Evolutionary conservation across 495 filamentous ascomycete genomes (phyloP).

Genomic region (Annulohypoxylon stygium): DNA sequence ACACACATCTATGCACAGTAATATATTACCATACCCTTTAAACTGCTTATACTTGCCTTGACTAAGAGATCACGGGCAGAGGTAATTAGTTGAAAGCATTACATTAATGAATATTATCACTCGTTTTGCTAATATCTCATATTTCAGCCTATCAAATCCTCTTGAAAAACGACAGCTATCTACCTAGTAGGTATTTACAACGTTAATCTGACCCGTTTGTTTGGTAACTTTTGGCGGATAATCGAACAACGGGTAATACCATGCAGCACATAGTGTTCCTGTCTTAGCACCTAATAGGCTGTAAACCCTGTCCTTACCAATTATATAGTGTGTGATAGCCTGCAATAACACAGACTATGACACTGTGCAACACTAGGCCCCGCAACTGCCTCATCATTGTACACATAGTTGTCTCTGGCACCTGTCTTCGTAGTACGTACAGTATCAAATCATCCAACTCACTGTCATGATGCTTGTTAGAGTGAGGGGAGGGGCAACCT

Average conservation of each 20-base stretch:
- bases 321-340: background rate
- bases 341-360: background rate
- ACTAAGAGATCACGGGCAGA: background rate
- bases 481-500: slow-evolving; percentile 44
- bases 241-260: slow-evolving; percentile 18
- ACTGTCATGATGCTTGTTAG: slow-evolving; percentile 19
- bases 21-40: background rate
- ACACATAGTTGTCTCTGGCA: no score
- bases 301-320: background rate
- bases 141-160: background rate
- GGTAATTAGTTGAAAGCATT: no score
- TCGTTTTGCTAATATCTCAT: background rate
- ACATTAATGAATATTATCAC: background rate
- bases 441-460: background rate
- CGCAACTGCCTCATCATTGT: background rate
- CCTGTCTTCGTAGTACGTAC: background rate
- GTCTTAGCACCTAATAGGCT: slow-evolving; percentile 6
- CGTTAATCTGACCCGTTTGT: slow-evolving; percentile 31
- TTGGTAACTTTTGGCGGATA: slow-evolving; percentile 34
- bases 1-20: background rate
- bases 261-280: background rate
- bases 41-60: background rate
- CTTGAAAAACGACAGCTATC: background rate
- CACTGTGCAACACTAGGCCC: slow-evolving; percentile 23
- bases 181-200: background rate